Evolutionary conservation across 176 grass and related monocot species (phyloP), one percentile per base, ranked within the genome.

Genomic region (Phyllostachys edulis): DNA sequence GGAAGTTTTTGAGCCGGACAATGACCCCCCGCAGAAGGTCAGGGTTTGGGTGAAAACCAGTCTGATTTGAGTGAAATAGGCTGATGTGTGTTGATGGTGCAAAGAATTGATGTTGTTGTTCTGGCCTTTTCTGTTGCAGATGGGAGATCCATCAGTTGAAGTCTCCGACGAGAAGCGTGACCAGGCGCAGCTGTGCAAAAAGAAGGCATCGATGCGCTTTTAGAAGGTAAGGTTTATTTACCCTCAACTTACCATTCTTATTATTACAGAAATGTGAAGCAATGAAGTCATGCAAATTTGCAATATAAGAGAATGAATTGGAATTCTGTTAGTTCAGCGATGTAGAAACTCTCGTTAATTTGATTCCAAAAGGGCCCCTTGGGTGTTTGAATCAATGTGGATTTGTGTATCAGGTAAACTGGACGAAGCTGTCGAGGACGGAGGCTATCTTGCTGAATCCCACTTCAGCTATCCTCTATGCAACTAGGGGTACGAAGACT

Each of bases 391-490:
- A 76, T 78, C 16, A 67, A 4, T 84, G 45, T 87, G 29, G 71
- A 46, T 82, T 79, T 87, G 11, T 27, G 29, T 64, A 44, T 51
- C 54, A 94, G 92, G 89, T 88, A 92, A 94, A 67, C 46, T 92
- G 51, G 85, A 90, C 15, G 87, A 94, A 75, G 87, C 90, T 54
- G 63, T 90, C 20, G 67, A 73, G 65, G 60, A 90, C 78, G 1
- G 80, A 85, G 78, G 92, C 87, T 50, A 88, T 94, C 71, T 79
- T 92, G 40, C 64, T 90, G 34, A 92, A 92, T 60, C 92, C 90
- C 46, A 84, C 84, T 86, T 94, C 92, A 63, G 73, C 92, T 72
- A 94, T 92, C 73, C 78, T 88, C 54, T 94, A 92, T 84, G 92
- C 85, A 41, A 86, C 90, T 60, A 92, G 92, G 87, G 92, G 89